A percentile compares a stretch with the other conserved stretches of the same genome.
Conservation (phyloP, 129 eudicot genomes). For the Chrysanthemum makinoi region DNA sequence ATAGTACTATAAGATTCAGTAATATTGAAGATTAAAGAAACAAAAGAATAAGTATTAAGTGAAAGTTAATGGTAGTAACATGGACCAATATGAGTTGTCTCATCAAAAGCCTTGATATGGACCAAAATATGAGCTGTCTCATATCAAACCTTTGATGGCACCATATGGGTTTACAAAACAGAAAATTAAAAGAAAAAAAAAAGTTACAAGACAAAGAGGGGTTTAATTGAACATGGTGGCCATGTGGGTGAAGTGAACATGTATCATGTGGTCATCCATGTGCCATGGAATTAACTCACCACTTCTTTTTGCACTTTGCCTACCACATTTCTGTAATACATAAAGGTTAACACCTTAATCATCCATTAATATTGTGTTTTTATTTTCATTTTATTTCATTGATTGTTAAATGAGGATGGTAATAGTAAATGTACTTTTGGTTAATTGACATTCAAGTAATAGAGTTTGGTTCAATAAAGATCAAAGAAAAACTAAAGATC, state of each 20-base stretch:
- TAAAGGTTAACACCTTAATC: constrained; percentile 1
- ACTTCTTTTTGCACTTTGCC: constrained; percentile 16
- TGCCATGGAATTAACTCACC: constrained; percentile 30
- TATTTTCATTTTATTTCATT: background rate
- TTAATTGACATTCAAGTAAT: background rate
- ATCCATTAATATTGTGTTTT: background rate
- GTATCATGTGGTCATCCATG: constrained; percentile 76
- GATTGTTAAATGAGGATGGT: background rate
- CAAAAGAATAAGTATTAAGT: constrained; percentile 2
- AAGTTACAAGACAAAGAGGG: constrained; percentile 45
- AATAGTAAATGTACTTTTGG: background rate
- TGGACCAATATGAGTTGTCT: constrained; percentile 64
- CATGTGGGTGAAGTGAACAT: constrained; percentile 62
- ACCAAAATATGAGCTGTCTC: constrained; percentile 43
- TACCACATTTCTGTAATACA: constrained; percentile 6
- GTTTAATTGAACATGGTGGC: constrained; percentile 66
- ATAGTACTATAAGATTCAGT: background rate
- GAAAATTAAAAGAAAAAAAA: background rate
- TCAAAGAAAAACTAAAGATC: no score
- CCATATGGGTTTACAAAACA: constrained; percentile 21
- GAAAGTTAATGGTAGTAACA: constrained; percentile 36
- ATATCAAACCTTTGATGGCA: constrained; percentile 36
- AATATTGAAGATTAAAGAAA: background rate
- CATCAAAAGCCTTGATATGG: constrained; percentile 33
- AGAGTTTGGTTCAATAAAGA: no score